Evolutionary conservation across 257 asterid genomes (phyloP), one percentile per base, ranked within the genome.

Genomic region (Solanum paucissectum): DNA sequence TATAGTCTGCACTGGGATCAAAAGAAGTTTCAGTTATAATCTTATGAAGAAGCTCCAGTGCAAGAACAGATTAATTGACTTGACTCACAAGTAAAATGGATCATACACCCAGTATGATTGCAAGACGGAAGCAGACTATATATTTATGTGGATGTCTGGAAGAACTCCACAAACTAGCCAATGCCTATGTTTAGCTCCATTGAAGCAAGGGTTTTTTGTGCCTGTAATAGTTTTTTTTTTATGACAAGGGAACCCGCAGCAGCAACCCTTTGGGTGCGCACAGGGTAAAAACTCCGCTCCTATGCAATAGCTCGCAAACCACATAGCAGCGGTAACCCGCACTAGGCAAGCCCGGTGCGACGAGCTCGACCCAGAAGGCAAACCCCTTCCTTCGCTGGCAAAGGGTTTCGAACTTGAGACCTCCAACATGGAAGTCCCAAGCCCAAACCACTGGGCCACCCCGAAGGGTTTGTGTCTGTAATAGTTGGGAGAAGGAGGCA

Each of bases 131-230:
- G n/a, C 38, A 79, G 64, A 79, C 64, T 6, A 21, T 25, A 44
- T 44, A 27, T 16, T 7, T 27, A 27, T 25, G 32, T 40, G 20
- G 38, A 79, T 9, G 64, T 79, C 42, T 38, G 23, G 49, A 52
- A 40, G 46, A n/a, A 87, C 60, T 88, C 76, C 85, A 55, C 21
- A 88, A 88, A 90, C 96, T 88, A 95, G 98, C 95, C 98, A 94
- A 86, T 95, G 98, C 92, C 98, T 91, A 55, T 94, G 98, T 89
- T 95, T 94, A 86, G 97, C 98, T 90, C 98, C 96, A 89, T 93
- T 93, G 92, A 95, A 94, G 93, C 92, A 94, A 88, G 95, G 94
- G 55, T 92, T 89, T 85, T 29, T 7, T 91, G 90, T 74, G 87
- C 91, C 93, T 93, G 84, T 93, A 88, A 21, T 94, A 91, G 76